Base-by-base conservation (phyloP, 2,329 filamentous ascomycete genomes). In the Trichothecium roseum region DNA sequence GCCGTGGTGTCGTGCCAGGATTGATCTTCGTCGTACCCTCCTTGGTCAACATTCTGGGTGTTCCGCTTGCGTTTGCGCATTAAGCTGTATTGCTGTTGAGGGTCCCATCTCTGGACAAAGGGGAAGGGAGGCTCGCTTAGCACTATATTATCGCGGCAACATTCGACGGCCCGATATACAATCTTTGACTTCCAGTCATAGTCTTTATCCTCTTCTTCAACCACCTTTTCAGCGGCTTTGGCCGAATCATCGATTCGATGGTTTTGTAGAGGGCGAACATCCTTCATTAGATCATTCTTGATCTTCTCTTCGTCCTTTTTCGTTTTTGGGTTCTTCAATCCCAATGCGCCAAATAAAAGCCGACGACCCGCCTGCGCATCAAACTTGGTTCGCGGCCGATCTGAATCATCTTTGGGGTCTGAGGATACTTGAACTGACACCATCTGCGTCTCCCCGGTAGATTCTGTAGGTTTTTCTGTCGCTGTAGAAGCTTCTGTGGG, bases 81-180 rank as follows among this genome's bases (percentile, higher is more conserved):
- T 4, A 47, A 50, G 3, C 53, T 52, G 34, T 49, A 58, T 43
- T 62, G 60, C 48, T 88, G 83, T 41, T 86, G 80, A 4, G 74
- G 71, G 55, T 94, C 85, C 89, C 88, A 95, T 32, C 84, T 74
- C 55, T 95, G 87, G 13, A 83, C 67, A 54, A 95, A 95, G 0
- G 88, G 88, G 50, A 93, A 95, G 0, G 88, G 84, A 0, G 89
- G 88, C 24, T 84, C 72, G 36, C 73, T 82, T 31, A 94, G 64
- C 22, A 71, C 62, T 28, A 85, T 61, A 5, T 68, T 72, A 20
- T 83, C 72, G n/a, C 83, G 69, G 42, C 78, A 75, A 56, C 88
- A 95, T 54, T 96, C 89, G 1, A 93, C 84, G 16, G 85, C 88
- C 17, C 74, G 72, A 41, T 94, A 76, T 9, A 64, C 70, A 40